Evolutionary conservation across 2,329 filamentous ascomycete species (phyloP), one percentile per base, ranked within the genome.

Genomic region (Penicillium sp.): DNA sequence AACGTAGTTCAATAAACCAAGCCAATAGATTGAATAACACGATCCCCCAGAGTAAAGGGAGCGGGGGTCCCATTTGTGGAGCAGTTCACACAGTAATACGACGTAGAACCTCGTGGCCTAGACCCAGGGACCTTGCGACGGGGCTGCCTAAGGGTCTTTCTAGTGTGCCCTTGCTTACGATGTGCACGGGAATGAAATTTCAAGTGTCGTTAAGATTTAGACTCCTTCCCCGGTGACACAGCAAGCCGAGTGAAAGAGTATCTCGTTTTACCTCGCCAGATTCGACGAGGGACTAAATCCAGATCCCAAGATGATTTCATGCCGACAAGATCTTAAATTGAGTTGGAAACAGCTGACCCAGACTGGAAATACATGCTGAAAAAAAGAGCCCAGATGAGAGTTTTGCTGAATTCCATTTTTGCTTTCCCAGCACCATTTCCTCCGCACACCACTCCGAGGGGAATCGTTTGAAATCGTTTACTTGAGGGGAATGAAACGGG

Each of bases 401-500:
- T 48, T 44, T 52, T 57, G 57, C 61, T 65, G 61, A 55, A 54
- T 64, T 68, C 68, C 65, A 67, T 67, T 67, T 66, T 68, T 69
- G 64, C 60, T 68, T 67, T 70, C 60, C 68, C 62, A 68, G 64
- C 62, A 68, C 68, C 68, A 59, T 63, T 64, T 69, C 67, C 68
- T 68, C 69, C 69, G 70, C 68, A 65, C 64, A 60, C 70, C 69
- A 70, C 66, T 64, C 66, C 66, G 67, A 64, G 74, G 54, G 72
- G 68, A 59, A 71, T 68, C 63, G 74, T 67, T 67, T 63, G 63
- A 60, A 64, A 62, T 68, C 68, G 66, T 81, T 86, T 97, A 97
- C 86, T 99, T 99, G 80, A 99, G 89, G 80, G 94, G 94, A 86
- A 99, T 99, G 89, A 99, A 99, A 88, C 94, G 91, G 81, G 94